Conservation (phyloP, 805 yeast genomes). For the Candida fluviatilis region DNA sequence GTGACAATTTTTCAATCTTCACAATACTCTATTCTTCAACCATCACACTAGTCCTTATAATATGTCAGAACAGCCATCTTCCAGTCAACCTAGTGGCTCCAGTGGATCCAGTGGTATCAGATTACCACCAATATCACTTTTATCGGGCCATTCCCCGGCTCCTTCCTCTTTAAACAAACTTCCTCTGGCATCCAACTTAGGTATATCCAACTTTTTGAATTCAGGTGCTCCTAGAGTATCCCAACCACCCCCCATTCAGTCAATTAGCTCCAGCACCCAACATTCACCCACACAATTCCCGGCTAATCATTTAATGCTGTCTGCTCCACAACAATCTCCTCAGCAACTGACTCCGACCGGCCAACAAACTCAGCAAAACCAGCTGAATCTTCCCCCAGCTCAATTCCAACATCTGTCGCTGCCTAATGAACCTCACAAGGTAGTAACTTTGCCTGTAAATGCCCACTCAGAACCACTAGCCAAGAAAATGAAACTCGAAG, state of each 20-base stretch:
- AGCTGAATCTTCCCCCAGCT: neutral
- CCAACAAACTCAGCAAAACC: neutral
- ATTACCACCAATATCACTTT: conserved; percentile 22
- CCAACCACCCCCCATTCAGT: neutral
- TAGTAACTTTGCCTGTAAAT: neutral
- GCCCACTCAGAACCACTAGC: conserved; percentile 3
- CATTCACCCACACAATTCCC: neutral
- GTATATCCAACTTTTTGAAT: conserved; percentile 19
- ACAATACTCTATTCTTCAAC: neutral
- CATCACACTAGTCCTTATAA: too few species aligned
- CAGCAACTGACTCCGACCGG: conserved; percentile 3
- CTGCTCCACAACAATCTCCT: conserved; percentile 1
- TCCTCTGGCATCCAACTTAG: conserved; percentile 17
- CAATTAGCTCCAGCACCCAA: neutral
- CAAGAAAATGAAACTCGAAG: conserved; percentile 5
- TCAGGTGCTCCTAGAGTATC: conserved; percentile 2
- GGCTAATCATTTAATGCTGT: neutral
- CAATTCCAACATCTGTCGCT: neutral
- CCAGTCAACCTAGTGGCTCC: neutral
- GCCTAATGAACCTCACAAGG: neutral
- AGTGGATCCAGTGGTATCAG: conserved; percentile 8
- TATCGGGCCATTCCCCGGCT: conserved; percentile 13
- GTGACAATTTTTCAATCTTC: too few species aligned
- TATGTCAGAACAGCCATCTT: conserved; percentile 1
- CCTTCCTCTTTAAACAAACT: conserved; percentile 8